phyloP scores from a whole-genome alignment of 768 basidiomycete species.

The Naganishia randhawae region DNA sequence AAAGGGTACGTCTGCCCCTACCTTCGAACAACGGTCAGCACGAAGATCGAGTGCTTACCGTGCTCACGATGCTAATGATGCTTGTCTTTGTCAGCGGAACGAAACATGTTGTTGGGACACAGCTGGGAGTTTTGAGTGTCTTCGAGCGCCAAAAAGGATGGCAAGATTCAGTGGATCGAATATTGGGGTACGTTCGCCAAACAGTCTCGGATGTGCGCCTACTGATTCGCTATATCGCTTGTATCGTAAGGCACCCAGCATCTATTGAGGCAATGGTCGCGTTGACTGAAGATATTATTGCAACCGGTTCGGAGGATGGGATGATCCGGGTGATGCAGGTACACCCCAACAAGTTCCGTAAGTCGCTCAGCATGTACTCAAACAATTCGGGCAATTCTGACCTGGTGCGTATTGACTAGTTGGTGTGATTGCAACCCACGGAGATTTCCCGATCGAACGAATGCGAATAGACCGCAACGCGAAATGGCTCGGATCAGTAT shows the following conservation, averaged over 20 bases:
- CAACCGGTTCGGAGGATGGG: conserved; percentile 90
- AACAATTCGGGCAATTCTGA: not conserved
- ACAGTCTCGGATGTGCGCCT: not conserved
- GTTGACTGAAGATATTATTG: conserved; percentile 65
- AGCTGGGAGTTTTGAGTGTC: conserved; percentile 79
- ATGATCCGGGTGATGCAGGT: conserved; percentile 80
- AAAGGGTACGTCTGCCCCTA: conserved; percentile 62
- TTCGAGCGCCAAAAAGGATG: conserved; percentile 84
- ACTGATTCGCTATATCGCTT: conserved; percentile 24
- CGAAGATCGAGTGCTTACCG: not conserved
- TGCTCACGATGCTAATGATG: too few species aligned
- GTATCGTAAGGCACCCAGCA: conserved; percentile 67
- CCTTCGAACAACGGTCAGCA: not conserved
- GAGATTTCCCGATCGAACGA: conserved; percentile 85
- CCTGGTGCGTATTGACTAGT: conserved; percentile 49
- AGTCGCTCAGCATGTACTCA: conserved; percentile 29
- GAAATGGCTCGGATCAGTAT: conserved; percentile 88
- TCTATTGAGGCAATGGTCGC: conserved; percentile 82
- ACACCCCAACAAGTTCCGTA: conserved; percentile 73
- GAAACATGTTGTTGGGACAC: conserved; percentile 83
- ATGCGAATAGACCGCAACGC: conserved; percentile 64
- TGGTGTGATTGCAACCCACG: conserved; percentile 86
- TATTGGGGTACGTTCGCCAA: conserved; percentile 65
- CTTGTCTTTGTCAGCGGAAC: conserved; percentile 53
- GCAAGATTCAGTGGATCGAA: conserved; percentile 85